Conservation (phyloP, 1,284 basidiomycete species). For the Boletus semigastroideus region DNA sequence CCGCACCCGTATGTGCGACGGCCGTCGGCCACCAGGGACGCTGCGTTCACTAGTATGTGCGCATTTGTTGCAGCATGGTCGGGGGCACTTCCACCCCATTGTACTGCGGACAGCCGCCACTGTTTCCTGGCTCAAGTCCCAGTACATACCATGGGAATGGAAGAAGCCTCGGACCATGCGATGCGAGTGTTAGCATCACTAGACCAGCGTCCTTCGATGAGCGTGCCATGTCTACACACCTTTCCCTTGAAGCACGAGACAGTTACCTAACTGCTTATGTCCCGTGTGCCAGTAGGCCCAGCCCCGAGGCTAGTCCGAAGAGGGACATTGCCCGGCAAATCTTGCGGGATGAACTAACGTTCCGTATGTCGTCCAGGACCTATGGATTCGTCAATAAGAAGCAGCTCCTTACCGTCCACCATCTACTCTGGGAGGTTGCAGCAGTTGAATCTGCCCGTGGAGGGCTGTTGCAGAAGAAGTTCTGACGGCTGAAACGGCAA, state of each 20-base stretch:
- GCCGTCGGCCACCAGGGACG: conserved; percentile 4
- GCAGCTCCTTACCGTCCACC: not conserved
- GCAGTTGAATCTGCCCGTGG: not conserved
- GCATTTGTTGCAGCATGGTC: conserved; percentile 35
- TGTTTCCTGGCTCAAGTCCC: conserved; percentile 29
- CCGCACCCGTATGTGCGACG: not conserved
- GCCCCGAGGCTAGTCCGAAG: conserved; percentile 6
- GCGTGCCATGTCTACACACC: not conserved
- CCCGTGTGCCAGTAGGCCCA: not conserved
- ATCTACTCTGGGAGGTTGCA: conserved; percentile 9
- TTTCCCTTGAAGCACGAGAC: not conserved
- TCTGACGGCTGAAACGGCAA: conserved; percentile 11
- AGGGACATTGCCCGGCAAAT: not conserved
- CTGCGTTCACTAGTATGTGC: conserved; percentile 23
- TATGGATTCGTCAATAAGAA: conserved; percentile 6
- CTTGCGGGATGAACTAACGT: conserved; percentile 2
- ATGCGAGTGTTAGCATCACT: conserved; percentile 26
- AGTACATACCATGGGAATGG: conserved; percentile 49
- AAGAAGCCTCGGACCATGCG: conserved; percentile 43
- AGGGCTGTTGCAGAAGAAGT: conserved; percentile 7
- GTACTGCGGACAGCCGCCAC: conserved; percentile 35
- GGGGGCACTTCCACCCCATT: conserved; percentile 39
- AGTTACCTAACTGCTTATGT: conserved; percentile 8
- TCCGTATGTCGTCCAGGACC: not conserved
- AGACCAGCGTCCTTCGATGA: conserved; percentile 19